These are phyloP conservation scores for Malus sylvestris DNA, from an alignment of 306 rosid species.

Conservation along the genomic window DNA sequence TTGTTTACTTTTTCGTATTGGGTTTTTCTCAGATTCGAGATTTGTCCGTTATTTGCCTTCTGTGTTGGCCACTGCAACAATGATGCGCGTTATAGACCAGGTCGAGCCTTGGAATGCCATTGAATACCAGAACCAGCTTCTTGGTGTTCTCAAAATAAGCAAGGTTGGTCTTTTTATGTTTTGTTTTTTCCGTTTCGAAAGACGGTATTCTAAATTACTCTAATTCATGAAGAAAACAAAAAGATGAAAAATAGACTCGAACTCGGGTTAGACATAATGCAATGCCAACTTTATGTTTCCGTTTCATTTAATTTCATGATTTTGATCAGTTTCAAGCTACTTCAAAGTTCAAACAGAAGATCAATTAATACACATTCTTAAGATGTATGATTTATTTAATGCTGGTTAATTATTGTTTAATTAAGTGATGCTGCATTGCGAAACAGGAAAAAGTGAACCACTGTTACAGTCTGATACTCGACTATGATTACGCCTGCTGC, in stretches of 20 bases:
- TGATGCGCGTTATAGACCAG: slow-evolving; percentile 67
- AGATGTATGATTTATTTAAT: neutral
- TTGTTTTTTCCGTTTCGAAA: neutral
- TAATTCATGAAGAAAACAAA: too few relatives aligned
- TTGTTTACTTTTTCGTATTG: neutral
- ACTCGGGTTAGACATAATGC: too few relatives aligned
- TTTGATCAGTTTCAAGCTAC: neutral
- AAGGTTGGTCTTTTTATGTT: slow-evolving; percentile 36
- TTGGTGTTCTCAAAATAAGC: slow-evolving; percentile 53
- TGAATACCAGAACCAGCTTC: slow-evolving; percentile 63
- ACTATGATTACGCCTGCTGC: slow-evolving; percentile 10
- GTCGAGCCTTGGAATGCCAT: slow-evolving; percentile 53
- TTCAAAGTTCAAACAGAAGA: neutral
- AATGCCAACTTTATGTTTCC: neutral
- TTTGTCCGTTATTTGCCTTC: slow-evolving; percentile 80
- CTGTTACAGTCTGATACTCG: slow-evolving; percentile 46
- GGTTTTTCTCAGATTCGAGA: slow-evolving; percentile 48
- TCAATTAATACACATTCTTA: neutral
- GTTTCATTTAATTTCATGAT: neutral
- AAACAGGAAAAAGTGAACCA: slow-evolving; percentile 75
- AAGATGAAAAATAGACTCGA: too few relatives aligned
- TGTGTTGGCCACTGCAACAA: slow-evolving; percentile 84
- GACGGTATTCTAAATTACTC: too few relatives aligned
- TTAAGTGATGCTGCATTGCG: neutral
- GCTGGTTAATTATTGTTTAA: neutral